phyloP scores from a whole-genome alignment of 1,139 yeast genomes.

The Yamadazyma diddensiae region DNA sequence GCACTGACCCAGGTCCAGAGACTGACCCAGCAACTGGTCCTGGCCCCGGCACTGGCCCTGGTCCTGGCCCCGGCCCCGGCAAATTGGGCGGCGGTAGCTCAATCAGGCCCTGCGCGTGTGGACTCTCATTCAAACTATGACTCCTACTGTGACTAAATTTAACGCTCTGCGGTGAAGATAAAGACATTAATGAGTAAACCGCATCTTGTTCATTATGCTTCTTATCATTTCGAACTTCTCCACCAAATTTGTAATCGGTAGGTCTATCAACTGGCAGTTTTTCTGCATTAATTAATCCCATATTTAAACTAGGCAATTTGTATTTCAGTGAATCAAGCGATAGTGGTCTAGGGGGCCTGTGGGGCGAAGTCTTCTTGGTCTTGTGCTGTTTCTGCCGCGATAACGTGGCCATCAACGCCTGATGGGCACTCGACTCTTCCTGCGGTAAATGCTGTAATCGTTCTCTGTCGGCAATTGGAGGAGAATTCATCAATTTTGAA shows the following conservation, averaged over 20 bases:
- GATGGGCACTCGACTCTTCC: conserved; percentile 44
- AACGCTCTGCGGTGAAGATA: conserved; percentile 40
- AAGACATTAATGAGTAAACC: conserved; percentile 42
- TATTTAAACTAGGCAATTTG: neutral
- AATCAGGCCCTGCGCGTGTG: no score
- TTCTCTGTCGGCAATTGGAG: conserved; percentile 17
- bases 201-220: conserved; percentile 41
- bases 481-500: conserved; percentile 21
- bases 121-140: conserved; percentile 24
- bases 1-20: no score
- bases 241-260: conserved; percentile 5
- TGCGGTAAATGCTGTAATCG: conserved; percentile 23
- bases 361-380: conserved; percentile 3
- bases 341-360: conserved; percentile 6
- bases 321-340: conserved; percentile 8
- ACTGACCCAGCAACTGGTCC: no score
- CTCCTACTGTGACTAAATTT: conserved; percentile 32
- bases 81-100: no score
- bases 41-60: no score
- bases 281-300: conserved; percentile 22
- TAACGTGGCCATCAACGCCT: conserved; percentile 42
- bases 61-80: no score
- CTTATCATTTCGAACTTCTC: no score
- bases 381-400: conserved; percentile 18
- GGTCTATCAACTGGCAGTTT: conserved; percentile 9